These are phyloP conservation scores for Candida koratica DNA, from an alignment of 805 yeast species.

Conservation along the genomic window DNA sequence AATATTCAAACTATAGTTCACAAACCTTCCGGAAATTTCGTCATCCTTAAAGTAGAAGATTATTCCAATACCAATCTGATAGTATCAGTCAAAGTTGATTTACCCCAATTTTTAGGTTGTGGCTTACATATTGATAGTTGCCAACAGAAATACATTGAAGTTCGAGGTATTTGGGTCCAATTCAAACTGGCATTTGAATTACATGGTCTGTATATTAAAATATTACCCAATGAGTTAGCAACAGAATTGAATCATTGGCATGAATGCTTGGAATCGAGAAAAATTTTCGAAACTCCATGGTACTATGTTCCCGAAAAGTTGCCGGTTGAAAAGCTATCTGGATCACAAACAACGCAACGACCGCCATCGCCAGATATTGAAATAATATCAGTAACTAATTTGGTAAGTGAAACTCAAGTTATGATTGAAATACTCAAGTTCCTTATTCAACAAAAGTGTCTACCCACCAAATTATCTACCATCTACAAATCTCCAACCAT, in stretches of 20 bases:
- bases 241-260: slow-evolving; percentile 31
- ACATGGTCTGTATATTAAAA: slow-evolving; percentile 9
- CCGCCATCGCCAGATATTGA: slow-evolving; percentile 4
- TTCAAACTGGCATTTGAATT: slow-evolving; percentile 12
- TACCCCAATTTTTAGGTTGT: slow-evolving; percentile 10
- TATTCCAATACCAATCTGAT: slow-evolving; percentile 28
- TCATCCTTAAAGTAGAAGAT: slow-evolving; percentile 31
- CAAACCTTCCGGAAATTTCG: slow-evolving; percentile 7
- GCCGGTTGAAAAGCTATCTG: neutral
- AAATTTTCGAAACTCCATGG: slow-evolving; percentile 26
- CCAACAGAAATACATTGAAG: slow-evolving; percentile 26
- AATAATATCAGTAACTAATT: slow-evolving; percentile 1
- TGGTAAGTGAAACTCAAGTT: slow-evolving; percentile 23
- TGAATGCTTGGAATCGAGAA: slow-evolving; percentile 19
- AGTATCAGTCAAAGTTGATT: slow-evolving; percentile 21
- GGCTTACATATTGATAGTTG: slow-evolving; percentile 17
- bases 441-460: slow-evolving; percentile 17
- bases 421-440: slow-evolving; percentile 21
- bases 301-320: slow-evolving; percentile 5
- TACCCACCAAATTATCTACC: slow-evolving; percentile 18
- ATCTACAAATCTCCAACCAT: slow-evolving; percentile 20
- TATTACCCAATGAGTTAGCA: slow-evolving; percentile 11
- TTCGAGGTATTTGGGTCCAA: slow-evolving; percentile 16
- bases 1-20: slow-evolving; percentile 20
- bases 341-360: neutral